Evolutionary conservation across 2,329 filamentous ascomycete species (phyloP).

Genomic region (Ophiostoma novo-ulmi): DNA sequence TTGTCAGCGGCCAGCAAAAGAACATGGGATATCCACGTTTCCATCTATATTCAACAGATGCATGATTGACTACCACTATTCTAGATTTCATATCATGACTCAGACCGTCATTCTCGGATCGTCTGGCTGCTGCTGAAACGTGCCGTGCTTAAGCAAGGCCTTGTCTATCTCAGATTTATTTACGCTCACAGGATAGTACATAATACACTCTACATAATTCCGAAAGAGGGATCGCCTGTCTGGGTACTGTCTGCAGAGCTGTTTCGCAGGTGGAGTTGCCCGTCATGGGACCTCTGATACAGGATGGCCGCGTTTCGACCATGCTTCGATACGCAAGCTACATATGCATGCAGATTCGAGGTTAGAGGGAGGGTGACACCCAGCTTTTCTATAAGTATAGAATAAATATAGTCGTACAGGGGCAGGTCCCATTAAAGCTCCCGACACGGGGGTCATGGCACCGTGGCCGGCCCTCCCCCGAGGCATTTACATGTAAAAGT

Average conservation of each 20-base stretch:
- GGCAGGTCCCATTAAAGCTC: neutral
- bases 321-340: slow-evolving; percentile 8
- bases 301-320: slow-evolving; percentile 5
- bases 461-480: neutral
- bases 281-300: slow-evolving; percentile 4
- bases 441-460: slow-evolving; percentile 7
- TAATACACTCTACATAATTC: neutral
- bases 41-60: neutral
- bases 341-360: neutral
- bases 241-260: neutral
- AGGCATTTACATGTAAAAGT: slow-evolving; percentile 2
- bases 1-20: neutral
- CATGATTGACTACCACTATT: neutral
- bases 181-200: neutral
- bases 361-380: neutral
- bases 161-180: neutral
- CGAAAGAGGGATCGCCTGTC: neutral
- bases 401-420: neutral
- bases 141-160: neutral
- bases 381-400: too few relatives aligned
- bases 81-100: neutral
- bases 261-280: slow-evolving; percentile 7
- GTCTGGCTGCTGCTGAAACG: neutral
- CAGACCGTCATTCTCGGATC: neutral
- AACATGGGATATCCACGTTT: neutral